These are phyloP conservation scores for Haplosporangium sp. DNA, from an alignment of 371 early-diverging fungal species.

Conservation along the genomic window DNA sequence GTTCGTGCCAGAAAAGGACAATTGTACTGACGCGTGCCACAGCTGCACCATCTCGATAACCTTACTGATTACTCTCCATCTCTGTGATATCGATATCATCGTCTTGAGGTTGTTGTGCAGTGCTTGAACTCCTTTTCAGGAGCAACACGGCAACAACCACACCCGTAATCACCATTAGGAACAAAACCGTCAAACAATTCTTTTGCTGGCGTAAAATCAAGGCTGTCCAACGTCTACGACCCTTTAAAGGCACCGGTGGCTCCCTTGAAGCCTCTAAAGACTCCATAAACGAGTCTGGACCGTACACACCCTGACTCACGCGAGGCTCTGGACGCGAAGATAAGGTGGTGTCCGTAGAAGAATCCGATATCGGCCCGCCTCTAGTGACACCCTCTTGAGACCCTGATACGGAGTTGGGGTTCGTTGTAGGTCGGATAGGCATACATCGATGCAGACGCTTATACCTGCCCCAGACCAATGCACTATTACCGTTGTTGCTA, in stretches of 20 bases:
- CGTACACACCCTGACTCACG: slow-evolving; percentile 10
- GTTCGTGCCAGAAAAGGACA: too few relatives aligned
- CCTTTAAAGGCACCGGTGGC: not conserved
- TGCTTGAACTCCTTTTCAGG: too few relatives aligned
- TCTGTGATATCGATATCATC: too few relatives aligned
- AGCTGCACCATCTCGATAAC: too few relatives aligned
- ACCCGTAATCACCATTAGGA: too few relatives aligned
- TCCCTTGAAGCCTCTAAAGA: not conserved
- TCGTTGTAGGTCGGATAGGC: not conserved
- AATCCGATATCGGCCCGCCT: not conserved
- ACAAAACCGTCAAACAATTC: too few relatives aligned
- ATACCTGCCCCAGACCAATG: not conserved
- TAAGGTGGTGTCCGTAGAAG: not conserved
- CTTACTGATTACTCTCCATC: too few relatives aligned
- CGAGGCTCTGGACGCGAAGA: not conserved
- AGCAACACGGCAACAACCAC: too few relatives aligned
- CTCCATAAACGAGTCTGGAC: slow-evolving; percentile 10
- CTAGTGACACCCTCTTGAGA: too few relatives aligned
- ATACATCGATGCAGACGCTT: slow-evolving; percentile 7
- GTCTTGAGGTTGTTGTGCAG: too few relatives aligned
- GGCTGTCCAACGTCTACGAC: not conserved
- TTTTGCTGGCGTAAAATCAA: too few relatives aligned
- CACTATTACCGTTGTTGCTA: not conserved
- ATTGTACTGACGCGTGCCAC: too few relatives aligned
- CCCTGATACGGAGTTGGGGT: not conserved